Evolutionary conservation across 352 stramenopile genomes (phyloP).

Genomic region (Pythium phragmitis): DNA sequence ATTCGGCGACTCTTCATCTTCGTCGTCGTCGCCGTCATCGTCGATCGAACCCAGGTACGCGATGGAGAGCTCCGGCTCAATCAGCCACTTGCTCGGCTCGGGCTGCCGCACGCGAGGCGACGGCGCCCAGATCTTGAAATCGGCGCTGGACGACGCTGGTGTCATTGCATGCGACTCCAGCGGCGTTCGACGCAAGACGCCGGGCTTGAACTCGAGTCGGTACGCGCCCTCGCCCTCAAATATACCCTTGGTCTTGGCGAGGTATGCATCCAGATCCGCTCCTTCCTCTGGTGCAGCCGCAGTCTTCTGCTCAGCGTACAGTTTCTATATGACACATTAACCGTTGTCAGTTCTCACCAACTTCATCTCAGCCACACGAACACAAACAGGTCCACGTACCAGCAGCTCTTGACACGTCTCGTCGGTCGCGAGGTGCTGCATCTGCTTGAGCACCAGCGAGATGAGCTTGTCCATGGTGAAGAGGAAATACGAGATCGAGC

Average conservation of each 20-base stretch:
- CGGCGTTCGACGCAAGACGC: conserved; percentile 73
- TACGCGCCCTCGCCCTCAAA: conserved; percentile 84
- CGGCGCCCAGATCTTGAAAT: conserved; percentile 79
- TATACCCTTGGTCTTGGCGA: conserved; percentile 76
- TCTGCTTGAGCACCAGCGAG: conserved; percentile 83
- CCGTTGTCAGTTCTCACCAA: not conserved
- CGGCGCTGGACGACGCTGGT: conserved; percentile 33
- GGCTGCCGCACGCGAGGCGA: conserved; percentile 70
- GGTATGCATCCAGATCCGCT: conserved; percentile 49
- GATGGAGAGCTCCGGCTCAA: conserved; percentile 74
- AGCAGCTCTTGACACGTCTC: conserved; percentile 79
- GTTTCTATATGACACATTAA: conserved; percentile 31
- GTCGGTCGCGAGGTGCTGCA: conserved; percentile 83
- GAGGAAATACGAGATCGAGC: conserved; percentile 88
- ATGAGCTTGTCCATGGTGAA: conserved; percentile 93
- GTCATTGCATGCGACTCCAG: conserved; percentile 52
- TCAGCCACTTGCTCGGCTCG: conserved; percentile 80
- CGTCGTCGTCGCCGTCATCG: conserved; percentile 66
- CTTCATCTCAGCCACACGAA: not conserved
- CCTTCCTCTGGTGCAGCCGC: conserved; percentile 16
- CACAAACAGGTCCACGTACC: conserved; percentile 8
- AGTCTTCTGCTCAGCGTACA: conserved; percentile 57
- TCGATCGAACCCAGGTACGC: conserved; percentile 83
- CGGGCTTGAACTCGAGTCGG: conserved; percentile 82
- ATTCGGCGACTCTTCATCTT: conserved; percentile 69